phyloP scores from a whole-genome alignment of 2,329 filamentous ascomycete species.

The Capronia coronata region DNA sequence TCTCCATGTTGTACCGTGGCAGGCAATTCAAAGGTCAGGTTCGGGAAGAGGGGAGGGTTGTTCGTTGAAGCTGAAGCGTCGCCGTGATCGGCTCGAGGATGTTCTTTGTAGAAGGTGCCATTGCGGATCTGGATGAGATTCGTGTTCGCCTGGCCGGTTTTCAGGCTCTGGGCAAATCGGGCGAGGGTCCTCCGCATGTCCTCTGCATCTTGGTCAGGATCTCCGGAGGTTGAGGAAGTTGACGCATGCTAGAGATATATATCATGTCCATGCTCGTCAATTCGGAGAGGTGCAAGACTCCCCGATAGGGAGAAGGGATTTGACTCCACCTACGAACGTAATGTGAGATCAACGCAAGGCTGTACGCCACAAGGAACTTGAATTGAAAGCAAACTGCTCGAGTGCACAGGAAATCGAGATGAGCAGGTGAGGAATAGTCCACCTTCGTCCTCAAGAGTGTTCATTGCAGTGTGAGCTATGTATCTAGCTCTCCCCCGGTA shows the following conservation, averaged over 20 bases:
- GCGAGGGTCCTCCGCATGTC: slow-evolving; percentile 20
- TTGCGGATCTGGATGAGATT: slow-evolving; percentile 65
- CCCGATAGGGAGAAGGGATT: background rate
- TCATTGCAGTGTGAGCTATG: slow-evolving; percentile 12
- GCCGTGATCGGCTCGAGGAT: slow-evolving; percentile 49
- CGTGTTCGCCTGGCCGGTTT: background rate
- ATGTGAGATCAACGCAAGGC: no score
- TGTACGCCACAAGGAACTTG: no score
- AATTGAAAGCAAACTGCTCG: background rate
- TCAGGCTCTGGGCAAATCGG: slow-evolving; percentile 12
- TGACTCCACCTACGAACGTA: no score
- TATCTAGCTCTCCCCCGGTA: slow-evolving; percentile 12
- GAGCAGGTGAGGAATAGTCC: background rate
- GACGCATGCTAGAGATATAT: background rate
- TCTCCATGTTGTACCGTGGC: slow-evolving; percentile 37
- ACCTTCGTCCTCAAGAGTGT: background rate
- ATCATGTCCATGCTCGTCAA: background rate
- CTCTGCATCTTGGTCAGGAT: slow-evolving; percentile 5
- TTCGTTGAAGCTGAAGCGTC: slow-evolving; percentile 34
- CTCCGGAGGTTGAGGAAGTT: background rate
- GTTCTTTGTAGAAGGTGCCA: slow-evolving; percentile 75
- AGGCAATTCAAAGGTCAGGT: slow-evolving; percentile 64
- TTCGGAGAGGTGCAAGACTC: background rate
- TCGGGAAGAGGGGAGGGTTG: slow-evolving; percentile 68
- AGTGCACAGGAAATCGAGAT: no score